A percentile compares a stretch with the other conserved stretches of the same genome.
Evolutionary conservation across 2,329 filamentous ascomycete species (phyloP).

Genomic region (Fusarium sp.): DNA sequence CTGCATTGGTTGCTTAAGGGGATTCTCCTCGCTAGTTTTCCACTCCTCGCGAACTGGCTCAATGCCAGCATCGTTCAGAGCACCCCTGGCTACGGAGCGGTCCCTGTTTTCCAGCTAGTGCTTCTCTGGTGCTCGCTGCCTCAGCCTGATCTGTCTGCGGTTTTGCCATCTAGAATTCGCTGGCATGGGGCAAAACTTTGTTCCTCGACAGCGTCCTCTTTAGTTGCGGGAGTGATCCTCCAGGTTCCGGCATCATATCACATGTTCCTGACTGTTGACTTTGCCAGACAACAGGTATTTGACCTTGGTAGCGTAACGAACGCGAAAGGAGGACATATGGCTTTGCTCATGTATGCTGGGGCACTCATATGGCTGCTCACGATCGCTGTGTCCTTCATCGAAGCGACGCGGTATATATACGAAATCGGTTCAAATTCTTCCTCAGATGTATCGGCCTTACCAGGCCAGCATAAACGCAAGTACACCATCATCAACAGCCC

Average conservation of each 20-base stretch:
- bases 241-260: constrained; percentile 4
- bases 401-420: neutral
- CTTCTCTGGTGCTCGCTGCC: constrained; percentile 23
- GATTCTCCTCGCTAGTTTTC: neutral
- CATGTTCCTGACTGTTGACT: neutral
- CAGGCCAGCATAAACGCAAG: neutral
- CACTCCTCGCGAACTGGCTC: neutral
- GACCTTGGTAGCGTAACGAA: neutral
- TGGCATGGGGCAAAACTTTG: neutral
- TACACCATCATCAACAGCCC: neutral
- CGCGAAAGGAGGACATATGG: neutral
- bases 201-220: neutral
- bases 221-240: constrained; percentile 6
- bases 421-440: neutral
- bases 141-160: constrained; percentile 6
- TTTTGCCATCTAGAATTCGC: neutral
- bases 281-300: constrained; percentile 6
- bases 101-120: neutral
- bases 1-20: constrained; percentile 9
- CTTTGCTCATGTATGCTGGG: constrained; percentile 14
- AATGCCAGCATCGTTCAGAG: constrained; percentile 1
- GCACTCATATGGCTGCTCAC: constrained; percentile 13
- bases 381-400: neutral
- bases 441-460: neutral
- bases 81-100: neutral